Conservation (phyloP, 495 filamentous ascomycete genomes). For the Tricharina praecox region DNA sequence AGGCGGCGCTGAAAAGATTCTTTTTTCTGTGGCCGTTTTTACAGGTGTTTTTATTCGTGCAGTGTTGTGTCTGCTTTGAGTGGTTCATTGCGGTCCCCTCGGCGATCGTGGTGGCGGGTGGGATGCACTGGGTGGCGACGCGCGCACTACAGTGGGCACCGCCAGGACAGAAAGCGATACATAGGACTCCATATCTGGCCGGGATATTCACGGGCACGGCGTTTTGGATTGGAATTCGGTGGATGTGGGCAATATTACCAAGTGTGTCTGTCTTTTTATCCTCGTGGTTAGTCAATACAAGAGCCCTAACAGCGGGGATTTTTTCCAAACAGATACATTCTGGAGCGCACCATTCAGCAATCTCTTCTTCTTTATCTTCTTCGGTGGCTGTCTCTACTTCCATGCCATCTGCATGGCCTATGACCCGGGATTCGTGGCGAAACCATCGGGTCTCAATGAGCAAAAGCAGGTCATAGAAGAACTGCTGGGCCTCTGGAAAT, state of each 20-base stretch:
- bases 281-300: constrained; percentile 8
- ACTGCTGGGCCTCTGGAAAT: constrained; percentile 65
- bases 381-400: constrained; percentile 58
- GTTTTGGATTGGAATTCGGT: constrained; percentile 66
- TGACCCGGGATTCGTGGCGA: constrained; percentile 91
- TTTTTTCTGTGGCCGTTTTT: constrained; percentile 82
- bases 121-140: constrained; percentile 61
- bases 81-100: constrained; percentile 61
- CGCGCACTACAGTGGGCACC: constrained; percentile 65
- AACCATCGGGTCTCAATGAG: constrained; percentile 67
- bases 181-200: constrained; percentile 80
- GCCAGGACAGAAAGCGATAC: constrained; percentile 66
- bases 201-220: constrained; percentile 82
- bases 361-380: constrained; percentile 48
- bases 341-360: constrained; percentile 51
- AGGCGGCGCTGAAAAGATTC: constrained; percentile 59
- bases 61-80: constrained; percentile 54
- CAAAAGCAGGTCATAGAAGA: constrained; percentile 78
- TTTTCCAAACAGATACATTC: constrained; percentile 42
- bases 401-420: constrained; percentile 68
- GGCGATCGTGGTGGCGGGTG: constrained; percentile 45
- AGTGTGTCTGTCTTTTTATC: constrained; percentile 32
- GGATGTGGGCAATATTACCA: constrained; percentile 55
- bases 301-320: constrained; percentile 4
- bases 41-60: constrained; percentile 49